Evolutionary conservation across 2,329 filamentous ascomycete species (phyloP), one percentile per base, ranked within the genome.

Genomic region (Xylaria multiplex): DNA sequence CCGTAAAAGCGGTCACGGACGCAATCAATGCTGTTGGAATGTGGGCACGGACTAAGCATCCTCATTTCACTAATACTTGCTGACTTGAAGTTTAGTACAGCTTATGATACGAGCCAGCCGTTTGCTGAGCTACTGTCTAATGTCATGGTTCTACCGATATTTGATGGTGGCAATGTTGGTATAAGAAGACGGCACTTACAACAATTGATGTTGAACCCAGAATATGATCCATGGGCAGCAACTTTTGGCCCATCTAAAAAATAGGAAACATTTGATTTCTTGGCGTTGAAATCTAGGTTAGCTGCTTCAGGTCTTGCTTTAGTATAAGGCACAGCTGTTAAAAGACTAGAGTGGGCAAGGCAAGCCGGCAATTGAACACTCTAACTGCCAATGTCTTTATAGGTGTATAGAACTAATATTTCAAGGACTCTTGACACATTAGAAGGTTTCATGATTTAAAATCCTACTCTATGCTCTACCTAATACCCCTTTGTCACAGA

Each of bases 151-250:
- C 65, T 85, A 57, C 82, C 83, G 2, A 80, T 82, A 27, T 86
- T 86, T 62, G 84, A 86, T 65, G 83, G 84, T 0, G 84, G 85
- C 0, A 87, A 87, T 72, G 79, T 86, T 11, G 84, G 85, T 0
- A 80, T 86, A 6, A 75, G 84, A 46, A 79, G 84, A 58, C 76
- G 84, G 32, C 80, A 84, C 63, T 69, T 86, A 62, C 80, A 85
- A 70, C 76, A 77, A 62, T 74, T 84, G 22, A 81, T 85, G 70
- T 73, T 80, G 64, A 70, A 72, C 3, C 77, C 81, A 0, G 78
- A 72, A 2, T 86, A 86, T 70, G 75, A 82, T 69, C 78, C 84
- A 1, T 85, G 83, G 84, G 78, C 74, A 11, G 72, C 79, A 13
- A 79, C 78, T 2, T 78, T 66, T 11, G 70, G 70, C 2, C 61